Base-by-base conservation (phyloP, 352 stramenopile species). In the Phytophthora constricta region DNA sequence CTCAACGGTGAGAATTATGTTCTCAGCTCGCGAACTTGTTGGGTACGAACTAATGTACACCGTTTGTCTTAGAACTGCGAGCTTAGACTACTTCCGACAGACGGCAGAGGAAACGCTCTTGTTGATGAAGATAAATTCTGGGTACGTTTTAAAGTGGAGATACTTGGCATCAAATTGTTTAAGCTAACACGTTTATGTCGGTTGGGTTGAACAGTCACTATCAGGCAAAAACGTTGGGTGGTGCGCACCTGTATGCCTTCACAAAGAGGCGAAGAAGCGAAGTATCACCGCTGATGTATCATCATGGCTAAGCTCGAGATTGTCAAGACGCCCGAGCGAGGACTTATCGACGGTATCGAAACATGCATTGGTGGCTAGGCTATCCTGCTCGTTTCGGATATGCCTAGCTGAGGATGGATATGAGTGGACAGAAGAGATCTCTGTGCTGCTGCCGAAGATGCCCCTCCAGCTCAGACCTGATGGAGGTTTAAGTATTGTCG, bases 301-400 rank as follows among this genome's bases (percentile, higher is more conserved):
- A 17, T 86, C 73, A n/a, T 89, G 80, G 80, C 64, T 89, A 55
- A 86, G 65, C 19, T 82, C 76, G 5, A 82, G 73, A 16, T 57
- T 89, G 20, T 82, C 74, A 16, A 70, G 70, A 27, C 73, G 69
- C 16, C 49, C 74, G 4, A 85, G 75, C 39, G 62, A 83, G 53
- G 72, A 86, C 14, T 20, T 74, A 10, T 47, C 34, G 17, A 77
- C 49, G 3, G 4, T 20, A 11, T 28, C 52, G 7, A 75, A 82
- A 26, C 53, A 76, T 16, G 27, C 50, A 2, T 68, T 79, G 43
- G 65, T 79, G n/a, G 74, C 71, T 19, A 77, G 62, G 51, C n/a
- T 88, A 20, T 86, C 80, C 2, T 89, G 80, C 57, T 76, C 73
- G 3, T 89, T 89, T 57, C 63, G 64, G 19, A 48, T 89, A 25